These are phyloP conservation scores for Termitomyces sp. DNA, from an alignment of 768 basidiomycete genomes.

Conservation along the genomic window DNA sequence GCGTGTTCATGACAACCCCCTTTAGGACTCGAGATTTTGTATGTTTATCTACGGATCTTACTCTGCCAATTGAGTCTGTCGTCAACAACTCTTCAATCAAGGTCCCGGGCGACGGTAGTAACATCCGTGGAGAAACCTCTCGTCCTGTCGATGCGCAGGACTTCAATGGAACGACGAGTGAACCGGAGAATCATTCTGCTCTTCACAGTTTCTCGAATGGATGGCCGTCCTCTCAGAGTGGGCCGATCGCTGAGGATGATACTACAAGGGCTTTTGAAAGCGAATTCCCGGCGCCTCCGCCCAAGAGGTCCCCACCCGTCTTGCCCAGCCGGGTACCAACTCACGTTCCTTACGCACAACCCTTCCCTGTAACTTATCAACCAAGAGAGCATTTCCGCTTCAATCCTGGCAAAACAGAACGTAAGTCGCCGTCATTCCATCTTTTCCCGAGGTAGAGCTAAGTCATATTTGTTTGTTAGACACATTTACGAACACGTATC, in stretches of 20 bases:
- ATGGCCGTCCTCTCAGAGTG: not conserved
- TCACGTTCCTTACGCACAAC: not conserved
- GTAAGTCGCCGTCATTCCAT: not conserved
- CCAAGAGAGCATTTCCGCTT: not conserved
- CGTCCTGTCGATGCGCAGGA: not conserved
- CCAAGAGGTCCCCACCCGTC: not conserved
- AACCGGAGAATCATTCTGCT: not conserved
- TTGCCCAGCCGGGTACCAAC: not conserved
- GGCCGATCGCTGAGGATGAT: not conserved
- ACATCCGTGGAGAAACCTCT: not conserved
- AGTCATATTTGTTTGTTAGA: not conserved
- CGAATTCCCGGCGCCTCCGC: not conserved
- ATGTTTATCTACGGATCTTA: constrained; percentile 10
- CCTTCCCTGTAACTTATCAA: not conserved
- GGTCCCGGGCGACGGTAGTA: not conserved
- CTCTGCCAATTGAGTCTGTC: not conserved
- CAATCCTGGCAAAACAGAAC: not conserved
- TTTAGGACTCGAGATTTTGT: constrained; percentile 11
- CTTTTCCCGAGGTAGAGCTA: not conserved
- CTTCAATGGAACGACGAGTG: not conserved
- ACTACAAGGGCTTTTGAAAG: not conserved
- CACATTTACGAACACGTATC: constrained; percentile 4
- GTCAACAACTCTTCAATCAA: not conserved
- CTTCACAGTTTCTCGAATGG: not conserved
- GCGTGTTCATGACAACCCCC: not conserved